Base-by-base conservation (phyloP, 148 eudicot genomes). In the Agrostemma githago region DNA sequence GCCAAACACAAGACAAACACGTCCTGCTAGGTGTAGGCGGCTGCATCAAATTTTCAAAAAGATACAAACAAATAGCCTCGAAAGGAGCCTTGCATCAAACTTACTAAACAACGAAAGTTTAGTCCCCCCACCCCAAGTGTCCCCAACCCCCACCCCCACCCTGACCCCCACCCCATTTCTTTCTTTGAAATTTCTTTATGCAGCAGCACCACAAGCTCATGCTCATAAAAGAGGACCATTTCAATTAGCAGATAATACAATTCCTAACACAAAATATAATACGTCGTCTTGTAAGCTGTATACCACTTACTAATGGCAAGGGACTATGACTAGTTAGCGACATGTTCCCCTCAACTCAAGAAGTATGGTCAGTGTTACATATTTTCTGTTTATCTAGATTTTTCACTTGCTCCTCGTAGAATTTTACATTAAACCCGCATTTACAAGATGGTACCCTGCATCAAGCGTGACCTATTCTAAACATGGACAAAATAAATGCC, bases 401-500 rank as follows among this genome's bases (percentile, higher is more conserved):
- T 17, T 65, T 63, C 20, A 67, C 7, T 14, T 56, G 34, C n/a
- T 34, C n/a, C 42, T 9, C 38, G 62, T 51, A 60, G 1, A 21
- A 48, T 16, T 56, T 48, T 51, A 44, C 76, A 14, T 56, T 56
- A 63, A 12, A 59, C 54, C 43, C 44, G 17, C 48, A 66, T 66
- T 63, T 72, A 78, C 77, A 68, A 57, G 56, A 21, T 6, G 16
- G 37, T 34, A 44, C 54, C 2, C 34, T 26, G 34, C 34, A 26
- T 26, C 34, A 26, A 26, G 56, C 19, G 63, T 73, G 11, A 12
- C 40, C 65, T 66, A 74, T 34, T n/a, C 64, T 39, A 79, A 34
- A 60, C n/a, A 74, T 20, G 58, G 78, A 74, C 74, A 70, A 79
- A 70, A 75, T 63, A 26, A 26, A 26, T 26, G 62, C 66, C 38